These are phyloP conservation scores for Chlamydomonas incerta DNA, from an alignment of 139 green algal genomes.

Conservation along the genomic window DNA sequence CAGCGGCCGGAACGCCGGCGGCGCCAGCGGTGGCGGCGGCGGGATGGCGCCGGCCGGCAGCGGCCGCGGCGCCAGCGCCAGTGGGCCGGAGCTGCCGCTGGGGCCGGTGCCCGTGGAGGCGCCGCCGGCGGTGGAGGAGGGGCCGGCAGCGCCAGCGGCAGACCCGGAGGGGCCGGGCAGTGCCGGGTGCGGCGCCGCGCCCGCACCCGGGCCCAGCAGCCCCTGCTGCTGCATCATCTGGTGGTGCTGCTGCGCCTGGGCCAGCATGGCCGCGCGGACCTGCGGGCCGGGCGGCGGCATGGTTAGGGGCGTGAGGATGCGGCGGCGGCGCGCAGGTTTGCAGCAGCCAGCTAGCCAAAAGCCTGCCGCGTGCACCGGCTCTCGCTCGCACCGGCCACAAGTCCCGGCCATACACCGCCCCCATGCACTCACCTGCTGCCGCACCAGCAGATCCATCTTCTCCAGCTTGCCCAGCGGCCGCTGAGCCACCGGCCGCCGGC, in stretches of 20 bases:
- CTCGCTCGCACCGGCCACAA: too few species aligned
- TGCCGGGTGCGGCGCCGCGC: not conserved
- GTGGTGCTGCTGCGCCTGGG: not conserved
- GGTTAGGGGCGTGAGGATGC: not conserved
- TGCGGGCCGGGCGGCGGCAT: not conserved
- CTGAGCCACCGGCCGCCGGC: not conserved
- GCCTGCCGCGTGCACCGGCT: too few species aligned
- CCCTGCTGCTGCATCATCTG: not conserved
- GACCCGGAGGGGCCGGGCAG: not conserved
- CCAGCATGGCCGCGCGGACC: slow-evolving; percentile 16
- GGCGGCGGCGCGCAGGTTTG: not conserved
- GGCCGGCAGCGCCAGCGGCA: not conserved
- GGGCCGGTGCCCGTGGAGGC: too few species aligned
- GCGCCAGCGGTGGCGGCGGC: not conserved
- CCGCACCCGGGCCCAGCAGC: not conserved
- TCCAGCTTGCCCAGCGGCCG: slow-evolving; percentile 31
- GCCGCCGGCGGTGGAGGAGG: too few species aligned
- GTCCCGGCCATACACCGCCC: too few species aligned
- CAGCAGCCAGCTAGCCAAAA: not conserved
- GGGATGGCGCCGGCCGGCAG: too few species aligned
- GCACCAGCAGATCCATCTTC: slow-evolving; percentile 31
- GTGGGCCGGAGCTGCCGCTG: too few species aligned
- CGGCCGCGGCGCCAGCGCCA: too few species aligned
- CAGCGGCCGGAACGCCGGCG: slow-evolving; percentile 10
- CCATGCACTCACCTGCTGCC: slow-evolving; percentile 3